phyloP scores from a whole-genome alignment of 2,329 filamentous ascomycete species.

The Venturia pyrina region DNA sequence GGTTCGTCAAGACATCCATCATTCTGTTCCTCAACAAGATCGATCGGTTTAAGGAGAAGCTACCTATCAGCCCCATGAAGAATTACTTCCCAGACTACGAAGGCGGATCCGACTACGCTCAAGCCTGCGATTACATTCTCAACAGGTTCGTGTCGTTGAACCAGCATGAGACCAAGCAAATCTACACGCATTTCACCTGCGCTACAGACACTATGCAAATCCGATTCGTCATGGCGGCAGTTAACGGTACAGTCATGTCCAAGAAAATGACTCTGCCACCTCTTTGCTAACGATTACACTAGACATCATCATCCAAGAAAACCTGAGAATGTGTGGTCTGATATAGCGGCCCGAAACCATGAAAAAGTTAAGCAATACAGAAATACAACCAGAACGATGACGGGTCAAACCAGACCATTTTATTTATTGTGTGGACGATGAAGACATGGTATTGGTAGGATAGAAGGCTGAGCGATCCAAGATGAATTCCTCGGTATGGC shows the following conservation, averaged over 20 bases:
- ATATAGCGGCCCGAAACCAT: slow-evolving; percentile 52
- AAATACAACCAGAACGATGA: neutral
- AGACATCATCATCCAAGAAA: slow-evolving; percentile 99
- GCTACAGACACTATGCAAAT: slow-evolving; percentile 98
- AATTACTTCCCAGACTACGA: slow-evolving; percentile 74
- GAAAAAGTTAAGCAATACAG: neutral
- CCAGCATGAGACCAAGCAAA: slow-evolving; percentile 98
- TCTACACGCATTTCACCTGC: slow-evolving; percentile 99
- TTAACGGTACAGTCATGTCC: slow-evolving; percentile 65
- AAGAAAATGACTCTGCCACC: neutral
- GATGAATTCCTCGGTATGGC: neutral
- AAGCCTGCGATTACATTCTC: slow-evolving; percentile 96
- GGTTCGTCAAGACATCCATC: slow-evolving; percentile 64
- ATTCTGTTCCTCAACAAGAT: slow-evolving; percentile 70
- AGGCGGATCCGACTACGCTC: slow-evolving; percentile 86
- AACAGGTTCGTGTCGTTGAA: slow-evolving; percentile 98
- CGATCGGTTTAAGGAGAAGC: slow-evolving; percentile 65
- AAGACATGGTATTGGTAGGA: neutral
- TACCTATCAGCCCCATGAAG: slow-evolving; percentile 63
- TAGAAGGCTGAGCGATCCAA: neutral
- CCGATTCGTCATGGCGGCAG: slow-evolving; percentile 97
- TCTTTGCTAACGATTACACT: slow-evolving; percentile 32
- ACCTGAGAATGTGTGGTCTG: slow-evolving; percentile 89
- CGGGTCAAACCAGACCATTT: neutral
- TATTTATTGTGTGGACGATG: neutral